A percentile compares a stretch with the other conserved stretches of the same genome.
Evolutionary conservation across 2,329 filamentous ascomycete species (phyloP).

Genomic region (Sordariomycetes sp.): DNA sequence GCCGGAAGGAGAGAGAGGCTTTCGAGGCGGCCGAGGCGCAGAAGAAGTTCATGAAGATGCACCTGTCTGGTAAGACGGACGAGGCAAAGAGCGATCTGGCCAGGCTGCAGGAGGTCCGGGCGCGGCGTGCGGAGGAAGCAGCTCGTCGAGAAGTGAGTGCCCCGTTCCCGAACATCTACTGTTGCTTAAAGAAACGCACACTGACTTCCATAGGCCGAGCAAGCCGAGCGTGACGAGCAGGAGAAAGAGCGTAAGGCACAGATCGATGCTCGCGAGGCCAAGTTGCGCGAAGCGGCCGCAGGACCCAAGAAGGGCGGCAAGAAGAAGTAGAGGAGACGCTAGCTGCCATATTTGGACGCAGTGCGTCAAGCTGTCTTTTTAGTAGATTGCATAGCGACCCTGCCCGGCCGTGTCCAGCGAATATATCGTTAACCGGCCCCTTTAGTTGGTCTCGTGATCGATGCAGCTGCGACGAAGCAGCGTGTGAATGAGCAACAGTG

Average conservation of each 20-base stretch:
- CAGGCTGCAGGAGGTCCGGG: constrained; percentile 69
- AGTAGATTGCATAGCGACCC: no score
- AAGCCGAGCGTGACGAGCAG: constrained; percentile 44
- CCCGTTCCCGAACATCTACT: background rate
- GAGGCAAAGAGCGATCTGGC: constrained; percentile 87
- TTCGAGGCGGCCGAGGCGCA: constrained; percentile 80
- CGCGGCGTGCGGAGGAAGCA: constrained; percentile 78
- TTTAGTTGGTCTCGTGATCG: no score
- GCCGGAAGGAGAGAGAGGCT: constrained; percentile 54
- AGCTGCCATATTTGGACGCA: no score
- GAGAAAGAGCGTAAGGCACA: constrained; percentile 39
- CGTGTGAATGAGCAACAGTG: no score
- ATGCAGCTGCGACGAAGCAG: no score
- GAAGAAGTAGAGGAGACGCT: no score
- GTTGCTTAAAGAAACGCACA: no score
- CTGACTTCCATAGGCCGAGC: constrained; percentile 54
- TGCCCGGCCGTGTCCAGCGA: no score
- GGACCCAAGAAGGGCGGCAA: constrained; percentile 40
- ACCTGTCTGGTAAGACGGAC: constrained; percentile 93
- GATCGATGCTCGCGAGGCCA: constrained; percentile 46
- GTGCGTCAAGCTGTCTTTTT: no score
- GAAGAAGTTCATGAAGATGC: constrained; percentile 84
- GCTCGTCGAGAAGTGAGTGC: constrained; percentile 64
- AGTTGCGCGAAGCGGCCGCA: constrained; percentile 43
- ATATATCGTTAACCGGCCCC: no score